Base-by-base conservation (phyloP, 805 yeast species). In the Torulaspora microellipsoides region DNA sequence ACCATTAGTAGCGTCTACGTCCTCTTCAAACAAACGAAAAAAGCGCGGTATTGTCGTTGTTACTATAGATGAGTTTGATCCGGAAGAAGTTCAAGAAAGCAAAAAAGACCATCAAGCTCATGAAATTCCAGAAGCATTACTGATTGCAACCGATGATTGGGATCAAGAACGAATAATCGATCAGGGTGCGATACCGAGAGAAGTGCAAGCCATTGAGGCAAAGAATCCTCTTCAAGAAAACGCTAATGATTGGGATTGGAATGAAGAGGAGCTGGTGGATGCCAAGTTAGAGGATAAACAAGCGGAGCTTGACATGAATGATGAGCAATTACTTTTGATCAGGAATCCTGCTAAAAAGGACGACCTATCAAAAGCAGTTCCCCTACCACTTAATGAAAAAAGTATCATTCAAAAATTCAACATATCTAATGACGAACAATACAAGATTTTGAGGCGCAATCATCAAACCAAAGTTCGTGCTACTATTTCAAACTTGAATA, bases 401-500 rank as follows among this genome's bases (percentile, higher is more conserved):
- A 59, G 71, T 25, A 55, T 87, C 15, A 73, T 75, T 30, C 62
- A 72, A 46, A 82, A 84, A 51, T 88, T 85, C 66, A 85, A 86
- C 61, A 75, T 91, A 31, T 89, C 97, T 7, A 93, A 93, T 65
- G 99, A 93, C 64, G 75, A 77, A 34, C 85, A 83, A 34, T 93
- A 93, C 63, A 95, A 87, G 45, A 67, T 83, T 41, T 70, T 93
- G 52, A 85, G 84, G 58, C 85, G 81, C 45, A 90, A 88, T 56
- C 89, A 90, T 62, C 95, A 89, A 61, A 80, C 95, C 31, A 91
- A 87, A 69, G 86, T 91, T 30, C 81, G 99, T 62, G 80, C 96
- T 2, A 95, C 95, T 6, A 81, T 93, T 56, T 95, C 97, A 35
- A 87, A 91, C 53, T 72, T 93, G 49, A 82, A 78, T 39, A 89